A percentile compares a stretch with the other conserved stretches of the same genome.
phyloP scores from a whole-genome alignment of 768 basidiomycete species.

The Boletus eberwhitei region DNA sequence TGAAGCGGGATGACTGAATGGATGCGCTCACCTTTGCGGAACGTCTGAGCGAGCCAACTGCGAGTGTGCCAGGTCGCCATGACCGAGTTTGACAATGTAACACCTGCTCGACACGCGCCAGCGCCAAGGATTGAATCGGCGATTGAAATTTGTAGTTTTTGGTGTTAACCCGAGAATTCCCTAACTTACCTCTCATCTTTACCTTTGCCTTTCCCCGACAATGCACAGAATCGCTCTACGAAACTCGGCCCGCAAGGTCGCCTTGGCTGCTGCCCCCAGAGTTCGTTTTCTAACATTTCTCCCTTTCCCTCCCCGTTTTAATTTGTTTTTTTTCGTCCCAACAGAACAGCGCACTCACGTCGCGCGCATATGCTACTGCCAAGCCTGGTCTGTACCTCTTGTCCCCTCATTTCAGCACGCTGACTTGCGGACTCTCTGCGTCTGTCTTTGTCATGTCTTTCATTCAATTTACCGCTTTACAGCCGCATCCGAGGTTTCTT shows the following conservation, averaged over 20 bases:
- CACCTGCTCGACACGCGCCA: constrained; percentile 6
- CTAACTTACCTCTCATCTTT: constrained; percentile 38
- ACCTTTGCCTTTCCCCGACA: constrained; percentile 44
- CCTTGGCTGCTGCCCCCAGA: constrained; percentile 64
- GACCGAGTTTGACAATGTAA: constrained; percentile 12
- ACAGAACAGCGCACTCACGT: constrained; percentile 45
- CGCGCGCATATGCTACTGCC: constrained; percentile 94
- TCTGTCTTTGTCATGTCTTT: not conserved
- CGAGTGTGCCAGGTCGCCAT: constrained; percentile 21
- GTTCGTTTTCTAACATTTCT: constrained; percentile 36
- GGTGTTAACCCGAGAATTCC: constrained; percentile 34
- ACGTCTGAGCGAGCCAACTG: constrained; percentile 24
- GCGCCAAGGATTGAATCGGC: constrained; percentile 26
- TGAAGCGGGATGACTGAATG: not conserved
- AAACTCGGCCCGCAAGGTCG: constrained; percentile 77
- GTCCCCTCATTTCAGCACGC: not conserved
- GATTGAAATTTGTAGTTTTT: constrained; percentile 32
- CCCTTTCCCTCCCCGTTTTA: not conserved
- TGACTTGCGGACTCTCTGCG: constrained; percentile 14
- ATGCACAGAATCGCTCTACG: constrained; percentile 86
- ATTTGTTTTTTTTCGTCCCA: constrained; percentile 6
- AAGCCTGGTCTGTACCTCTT: constrained; percentile 76
- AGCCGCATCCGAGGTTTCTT: constrained; percentile 99
- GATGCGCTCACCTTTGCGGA: constrained; percentile 21
- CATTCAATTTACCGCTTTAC: constrained; percentile 32